phyloP scores from a whole-genome alignment of 805 yeast genomes.

The Nakazawaea anatomiae region DNA sequence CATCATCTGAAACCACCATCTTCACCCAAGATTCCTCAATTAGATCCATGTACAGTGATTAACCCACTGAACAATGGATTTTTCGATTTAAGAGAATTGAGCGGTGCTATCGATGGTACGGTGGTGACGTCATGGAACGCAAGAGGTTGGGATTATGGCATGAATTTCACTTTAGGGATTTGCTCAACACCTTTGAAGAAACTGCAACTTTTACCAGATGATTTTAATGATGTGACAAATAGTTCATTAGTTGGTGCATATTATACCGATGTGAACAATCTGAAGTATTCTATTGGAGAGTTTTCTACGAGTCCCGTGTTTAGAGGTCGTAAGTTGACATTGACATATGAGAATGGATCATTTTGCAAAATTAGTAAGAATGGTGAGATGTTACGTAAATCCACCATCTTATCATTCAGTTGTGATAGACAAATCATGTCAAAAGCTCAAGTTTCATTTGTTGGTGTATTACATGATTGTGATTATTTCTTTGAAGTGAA shows the following conservation, averaged over 20 bases:
- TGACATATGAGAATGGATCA: conserved; percentile 69
- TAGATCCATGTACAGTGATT: conserved; percentile 36
- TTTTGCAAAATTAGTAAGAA: conserved; percentile 39
- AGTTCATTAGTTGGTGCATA: conserved; percentile 49
- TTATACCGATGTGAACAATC: conserved; percentile 40
- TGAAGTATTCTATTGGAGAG: conserved; percentile 54
- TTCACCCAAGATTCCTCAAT: conserved; percentile 1
- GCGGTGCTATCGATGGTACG: conserved; percentile 22
- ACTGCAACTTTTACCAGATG: conserved; percentile 14
- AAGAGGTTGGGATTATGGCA: conserved; percentile 62
- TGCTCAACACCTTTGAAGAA: conserved; percentile 51
- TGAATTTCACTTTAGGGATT: conserved; percentile 70
- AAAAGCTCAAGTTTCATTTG: conserved; percentile 59
- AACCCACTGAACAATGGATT: conserved; percentile 39
- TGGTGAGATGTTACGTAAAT: conserved; percentile 47
- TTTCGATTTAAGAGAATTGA: conserved; percentile 37
- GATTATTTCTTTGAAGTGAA: conserved; percentile 79
- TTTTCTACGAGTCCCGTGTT: conserved; percentile 55
- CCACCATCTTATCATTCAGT: conserved; percentile 63
- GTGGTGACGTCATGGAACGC: conserved; percentile 53
- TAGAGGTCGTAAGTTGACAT: conserved; percentile 63
- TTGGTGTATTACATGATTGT: conserved; percentile 73
- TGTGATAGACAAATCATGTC: conserved; percentile 73
- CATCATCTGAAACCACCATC: conserved; percentile 25
- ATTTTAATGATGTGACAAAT: conserved; percentile 28